Evolutionary conservation across 2,329 filamentous ascomycete species (phyloP), one percentile per base, ranked within the genome.

Genomic region (Ceratocystis cubensis): DNA sequence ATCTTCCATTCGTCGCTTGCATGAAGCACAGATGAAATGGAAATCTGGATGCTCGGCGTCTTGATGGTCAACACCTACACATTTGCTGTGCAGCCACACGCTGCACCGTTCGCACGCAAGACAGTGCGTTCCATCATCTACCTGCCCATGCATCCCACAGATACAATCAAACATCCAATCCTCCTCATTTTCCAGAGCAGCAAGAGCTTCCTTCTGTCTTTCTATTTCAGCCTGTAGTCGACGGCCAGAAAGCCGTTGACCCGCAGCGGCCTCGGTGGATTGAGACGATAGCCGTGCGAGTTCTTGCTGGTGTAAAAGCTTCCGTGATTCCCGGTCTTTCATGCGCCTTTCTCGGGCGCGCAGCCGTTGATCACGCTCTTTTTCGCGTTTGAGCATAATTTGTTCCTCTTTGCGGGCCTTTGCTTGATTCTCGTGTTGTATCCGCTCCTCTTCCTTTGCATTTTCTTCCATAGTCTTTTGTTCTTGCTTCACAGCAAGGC

Each of bases 41-140:
- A 97, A 97, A 70, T 95, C 89, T 1, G 90, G 85, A 61, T 86
- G 81, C 70, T 96, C 93, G 0, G 91, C 92, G 69, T 92, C 88
- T 68, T 82, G 78, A 71, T 95, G 84, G 59, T 83, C 82, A 69
- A 97, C 88, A 50, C 87, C 88, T 68, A 96, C 83, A 73, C 94
- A 99, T 72, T 88, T 90, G 79, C 91, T 96, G 73, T 99, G 94
- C 74, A 97, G 93, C 94, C 94, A 99, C 61, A 96, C 87, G 73
- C 88, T 95, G 79, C 94, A 99, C 70, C 82, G 86, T 73, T 99
- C 94, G 76, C 94, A 99, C 33, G 92, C 89, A 70, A 99, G 86
- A 74, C 91, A 96, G 73, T 96, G 92, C 6, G 90, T 88, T 45
- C 94, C 94, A 74, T 97, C 94, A 72, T 99, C 94, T 68, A 96